phyloP scores from a whole-genome alignment of 805 yeast species.

The Kuraishia cidri region DNA sequence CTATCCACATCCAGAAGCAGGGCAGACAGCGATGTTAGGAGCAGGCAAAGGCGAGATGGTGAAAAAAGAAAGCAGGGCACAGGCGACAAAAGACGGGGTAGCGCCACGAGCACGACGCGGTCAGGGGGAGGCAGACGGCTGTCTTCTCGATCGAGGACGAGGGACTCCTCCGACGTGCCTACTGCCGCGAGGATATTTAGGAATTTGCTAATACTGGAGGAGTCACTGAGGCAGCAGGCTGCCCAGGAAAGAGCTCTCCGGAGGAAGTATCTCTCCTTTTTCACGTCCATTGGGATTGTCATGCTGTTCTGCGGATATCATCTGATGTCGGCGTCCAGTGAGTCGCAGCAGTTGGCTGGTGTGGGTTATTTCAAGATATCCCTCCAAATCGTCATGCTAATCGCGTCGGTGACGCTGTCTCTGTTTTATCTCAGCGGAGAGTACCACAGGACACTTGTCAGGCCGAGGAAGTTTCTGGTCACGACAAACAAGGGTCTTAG shows the following conservation, averaged over 20 bases:
- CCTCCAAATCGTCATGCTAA: constrained; percentile 49
- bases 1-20: too few species aligned
- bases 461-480: constrained; percentile 70
- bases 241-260: constrained; percentile 61
- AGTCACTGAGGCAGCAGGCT: constrained; percentile 75
- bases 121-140: too few species aligned
- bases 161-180: too few species aligned
- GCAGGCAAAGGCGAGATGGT: too few species aligned
- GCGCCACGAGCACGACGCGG: too few species aligned
- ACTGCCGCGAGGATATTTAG: constrained; percentile 68
- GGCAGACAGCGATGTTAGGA: too few species aligned
- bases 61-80: too few species aligned
- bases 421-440: constrained; percentile 86
- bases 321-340: constrained; percentile 14
- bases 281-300: constrained; percentile 29
- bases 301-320: constrained; percentile 25
- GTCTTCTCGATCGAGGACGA: too few species aligned
- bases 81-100: too few species aligned
- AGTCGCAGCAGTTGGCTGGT: constrained; percentile 9
- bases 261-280: constrained; percentile 49
- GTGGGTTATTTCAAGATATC: constrained; percentile 25
- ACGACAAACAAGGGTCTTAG: constrained; percentile 87
- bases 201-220: constrained; percentile 78
- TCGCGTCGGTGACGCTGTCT: constrained; percentile 56
- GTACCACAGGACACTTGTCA: constrained; percentile 74